Evolutionary conservation across 129 eudicot genomes (phyloP).

Genomic region (Artemisia tridentata): DNA sequence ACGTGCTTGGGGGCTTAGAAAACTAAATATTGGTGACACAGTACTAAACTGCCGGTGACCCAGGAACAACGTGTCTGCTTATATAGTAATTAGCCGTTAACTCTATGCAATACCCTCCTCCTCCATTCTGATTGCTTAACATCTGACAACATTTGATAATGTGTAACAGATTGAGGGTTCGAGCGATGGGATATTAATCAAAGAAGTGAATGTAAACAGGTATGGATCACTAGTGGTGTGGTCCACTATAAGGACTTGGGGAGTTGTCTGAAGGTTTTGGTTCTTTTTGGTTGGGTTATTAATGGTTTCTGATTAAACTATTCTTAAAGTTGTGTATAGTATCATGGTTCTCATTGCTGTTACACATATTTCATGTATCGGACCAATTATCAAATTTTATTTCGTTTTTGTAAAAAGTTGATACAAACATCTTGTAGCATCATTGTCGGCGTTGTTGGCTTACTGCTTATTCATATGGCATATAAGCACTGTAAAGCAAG

Average conservation of each 20-base stretch:
- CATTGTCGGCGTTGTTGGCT: too few relatives aligned
- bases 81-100: not conserved
- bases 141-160: not conserved
- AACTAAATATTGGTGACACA: not conserved
- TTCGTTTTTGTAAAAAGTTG: too few relatives aligned
- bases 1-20: not conserved
- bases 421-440: too few relatives aligned
- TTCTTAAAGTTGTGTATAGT: too few relatives aligned
- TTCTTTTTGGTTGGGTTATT: too few relatives aligned
- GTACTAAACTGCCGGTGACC: not conserved
- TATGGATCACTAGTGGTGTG: conserved; percentile 2
- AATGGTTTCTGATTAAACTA: too few relatives aligned
- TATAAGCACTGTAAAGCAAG: too few relatives aligned
- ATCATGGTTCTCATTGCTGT: too few relatives aligned
- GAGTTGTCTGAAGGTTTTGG: too few relatives aligned
- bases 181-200: not conserved
- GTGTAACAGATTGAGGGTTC: not conserved
- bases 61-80: not conserved
- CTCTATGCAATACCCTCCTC: not conserved
- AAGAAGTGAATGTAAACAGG: not conserved
- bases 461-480: too few relatives aligned
- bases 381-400: too few relatives aligned
- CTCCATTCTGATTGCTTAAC: not conserved
- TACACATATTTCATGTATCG: too few relatives aligned
- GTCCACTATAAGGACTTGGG: not conserved